A percentile compares a stretch with the other conserved stretches of the same genome.
Evolutionary conservation across 495 filamentous ascomycete species (phyloP).

Genomic region (Poronia punctata): DNA sequence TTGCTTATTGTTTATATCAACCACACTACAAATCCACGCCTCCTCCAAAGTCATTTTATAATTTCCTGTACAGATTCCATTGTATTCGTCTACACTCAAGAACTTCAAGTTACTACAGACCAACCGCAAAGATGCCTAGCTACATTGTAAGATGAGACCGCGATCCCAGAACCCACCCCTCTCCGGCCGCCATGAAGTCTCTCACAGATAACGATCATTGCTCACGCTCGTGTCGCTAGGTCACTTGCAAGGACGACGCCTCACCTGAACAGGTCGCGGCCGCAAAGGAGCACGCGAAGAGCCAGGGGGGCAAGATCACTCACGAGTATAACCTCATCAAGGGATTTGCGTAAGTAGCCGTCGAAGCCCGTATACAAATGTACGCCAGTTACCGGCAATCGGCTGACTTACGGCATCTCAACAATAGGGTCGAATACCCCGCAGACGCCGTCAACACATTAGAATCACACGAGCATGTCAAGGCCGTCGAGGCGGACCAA

Average conservation of each 20-base stretch:
- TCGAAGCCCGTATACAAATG: not conserved
- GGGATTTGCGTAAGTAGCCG: conserved; percentile 71
- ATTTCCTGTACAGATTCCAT: no score
- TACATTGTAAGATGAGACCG: conserved; percentile 53
- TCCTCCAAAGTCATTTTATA: no score
- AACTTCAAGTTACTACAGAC: no score
- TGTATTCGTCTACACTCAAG: no score
- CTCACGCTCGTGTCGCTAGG: conserved; percentile 37
- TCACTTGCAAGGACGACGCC: conserved; percentile 67
- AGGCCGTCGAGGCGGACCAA: conserved; percentile 63
- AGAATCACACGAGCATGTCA: conserved; percentile 57
- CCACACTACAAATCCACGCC: no score
- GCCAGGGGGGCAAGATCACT: conserved; percentile 72
- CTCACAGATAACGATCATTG: not conserved
- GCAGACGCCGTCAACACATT: conserved; percentile 57
- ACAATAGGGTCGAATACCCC: conserved; percentile 64
- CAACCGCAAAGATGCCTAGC: conserved; percentile 53
- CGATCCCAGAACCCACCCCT: no score
- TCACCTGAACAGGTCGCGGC: conserved; percentile 54
- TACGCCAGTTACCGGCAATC: not conserved
- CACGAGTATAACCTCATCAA: conserved; percentile 82
- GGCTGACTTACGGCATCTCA: not conserved
- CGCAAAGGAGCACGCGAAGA: conserved; percentile 63
- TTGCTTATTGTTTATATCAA: no score
- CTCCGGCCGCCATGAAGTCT: no score